A percentile compares a stretch with the other conserved stretches of the same genome.
phyloP scores from a whole-genome alignment of 371 early-diverging fungal genomes.

The Paraphysoderma sedebokerense region DNA sequence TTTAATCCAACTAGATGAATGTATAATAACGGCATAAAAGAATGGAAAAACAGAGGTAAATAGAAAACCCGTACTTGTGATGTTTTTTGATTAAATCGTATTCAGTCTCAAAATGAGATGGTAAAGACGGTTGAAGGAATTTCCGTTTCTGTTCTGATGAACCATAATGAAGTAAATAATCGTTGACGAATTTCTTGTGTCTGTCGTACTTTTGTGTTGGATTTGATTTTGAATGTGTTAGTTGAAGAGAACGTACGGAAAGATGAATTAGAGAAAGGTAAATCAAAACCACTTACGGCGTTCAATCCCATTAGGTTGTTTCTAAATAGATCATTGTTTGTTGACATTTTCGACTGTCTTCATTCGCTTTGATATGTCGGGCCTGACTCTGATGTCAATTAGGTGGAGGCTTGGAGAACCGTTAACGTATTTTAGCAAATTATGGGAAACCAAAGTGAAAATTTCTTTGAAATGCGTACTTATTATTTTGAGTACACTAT shows the following conservation, averaged over 20 bases:
- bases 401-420: too few relatives aligned
- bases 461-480: too few relatives aligned
- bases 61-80: conserved; percentile 2
- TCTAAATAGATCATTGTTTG: conserved; percentile 12
- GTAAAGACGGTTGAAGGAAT: neutral
- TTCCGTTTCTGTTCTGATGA: neutral
- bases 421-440: too few relatives aligned
- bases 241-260: too few relatives aligned
- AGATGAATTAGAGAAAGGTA: neutral
- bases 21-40: too few relatives aligned
- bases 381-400: too few relatives aligned
- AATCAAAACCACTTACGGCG: conserved; percentile 12
- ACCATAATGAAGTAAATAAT: conserved; percentile 23
- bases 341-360: conserved; percentile 9
- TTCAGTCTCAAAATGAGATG: neutral
- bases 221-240: neutral
- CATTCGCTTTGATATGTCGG: too few relatives aligned
- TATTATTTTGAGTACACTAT: too few relatives aligned
- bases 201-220: conserved; percentile 16
- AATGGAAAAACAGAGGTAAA: neutral
- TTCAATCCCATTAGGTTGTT: conserved; percentile 17
- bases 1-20: too few relatives aligned
- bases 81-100: neutral
- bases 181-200: conserved; percentile 33
- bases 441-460: too few relatives aligned